Percentiles rank a stretch among this genome's conserved stretches.
Evolutionary conservation across 495 filamentous ascomycete genomes (phyloP).

Genomic region (Schizothecium vesticola): DNA sequence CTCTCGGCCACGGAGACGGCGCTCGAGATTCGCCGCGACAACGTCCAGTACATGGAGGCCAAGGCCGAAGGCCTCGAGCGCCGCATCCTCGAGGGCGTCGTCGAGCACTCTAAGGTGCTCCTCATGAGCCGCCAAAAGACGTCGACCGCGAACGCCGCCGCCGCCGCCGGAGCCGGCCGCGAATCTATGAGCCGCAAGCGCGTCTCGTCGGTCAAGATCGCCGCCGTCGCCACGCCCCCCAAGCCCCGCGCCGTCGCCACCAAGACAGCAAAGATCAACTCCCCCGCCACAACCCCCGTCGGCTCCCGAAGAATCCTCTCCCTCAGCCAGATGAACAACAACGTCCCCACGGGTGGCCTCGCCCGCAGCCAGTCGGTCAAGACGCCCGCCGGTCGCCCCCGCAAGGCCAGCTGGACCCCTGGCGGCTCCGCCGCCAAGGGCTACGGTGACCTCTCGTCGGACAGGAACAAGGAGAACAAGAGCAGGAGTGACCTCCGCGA

Average conservation of each 20-base stretch:
- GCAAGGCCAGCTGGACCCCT: conserved; percentile 69
- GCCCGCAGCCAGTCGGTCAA: conserved; percentile 56
- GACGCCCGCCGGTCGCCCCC: conserved; percentile 57
- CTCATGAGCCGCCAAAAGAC: conserved; percentile 58
- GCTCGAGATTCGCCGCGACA: conserved; percentile 78
- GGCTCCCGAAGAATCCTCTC: conserved; percentile 75
- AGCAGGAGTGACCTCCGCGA: conserved; percentile 28
- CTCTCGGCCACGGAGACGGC: conserved; percentile 85
- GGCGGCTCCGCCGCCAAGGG: conserved; percentile 42
- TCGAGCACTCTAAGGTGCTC: conserved; percentile 86
- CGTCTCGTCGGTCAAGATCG: conserved; percentile 30
- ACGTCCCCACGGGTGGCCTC: conserved; percentile 56
- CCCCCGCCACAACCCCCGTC: conserved; percentile 36
- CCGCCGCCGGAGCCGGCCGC: conserved; percentile 25
- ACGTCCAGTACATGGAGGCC: conserved; percentile 81
- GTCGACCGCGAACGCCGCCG: background rate
- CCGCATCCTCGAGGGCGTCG: conserved; percentile 86
- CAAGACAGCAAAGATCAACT: conserved; percentile 36
- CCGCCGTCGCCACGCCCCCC: conserved; percentile 3
- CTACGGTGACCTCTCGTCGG: conserved; percentile 44
- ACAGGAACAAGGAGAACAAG: conserved; percentile 41
- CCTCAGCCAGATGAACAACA: conserved; percentile 79
- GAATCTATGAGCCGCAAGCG: conserved; percentile 68
- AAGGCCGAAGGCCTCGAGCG: conserved; percentile 84
- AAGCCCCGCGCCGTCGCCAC: conserved; percentile 41